These are phyloP conservation scores for Alternaria rosae DNA, from an alignment of 2,329 filamentous ascomycete genomes.

Conservation along the genomic window DNA sequence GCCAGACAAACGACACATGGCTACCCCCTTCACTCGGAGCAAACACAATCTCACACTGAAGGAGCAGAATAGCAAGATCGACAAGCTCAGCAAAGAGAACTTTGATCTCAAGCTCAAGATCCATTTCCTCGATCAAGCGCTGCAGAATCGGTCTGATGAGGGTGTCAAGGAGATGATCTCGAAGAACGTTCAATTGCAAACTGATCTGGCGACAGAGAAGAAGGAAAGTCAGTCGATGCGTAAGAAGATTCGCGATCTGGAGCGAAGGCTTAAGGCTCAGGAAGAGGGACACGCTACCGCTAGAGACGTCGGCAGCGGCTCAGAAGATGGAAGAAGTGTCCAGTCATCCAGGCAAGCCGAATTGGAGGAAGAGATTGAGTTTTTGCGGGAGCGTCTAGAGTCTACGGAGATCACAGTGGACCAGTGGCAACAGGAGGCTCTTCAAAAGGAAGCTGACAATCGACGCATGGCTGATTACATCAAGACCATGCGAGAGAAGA, in stretches of 20 bases:
- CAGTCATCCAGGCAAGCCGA: conserved; percentile 67
- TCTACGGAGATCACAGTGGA: conserved; percentile 86
- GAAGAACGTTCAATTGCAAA: conserved; percentile 95
- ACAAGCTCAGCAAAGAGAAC: conserved; percentile 95
- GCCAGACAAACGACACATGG: conserved; percentile 63
- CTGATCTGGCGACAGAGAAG: conserved; percentile 84
- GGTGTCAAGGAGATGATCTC: conserved; percentile 98
- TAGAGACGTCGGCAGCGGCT: conserved; percentile 53
- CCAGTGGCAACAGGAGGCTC: conserved; percentile 76
- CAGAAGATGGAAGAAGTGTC: conserved; percentile 63
- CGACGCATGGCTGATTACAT: conserved; percentile 84
- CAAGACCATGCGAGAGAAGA: conserved; percentile 64
- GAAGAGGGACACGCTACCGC: conserved; percentile 58
- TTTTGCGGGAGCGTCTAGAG: conserved; percentile 84
- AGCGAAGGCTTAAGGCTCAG: conserved; percentile 74
- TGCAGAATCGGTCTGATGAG: conserved; percentile 93
- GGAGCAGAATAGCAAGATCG: conserved; percentile 97
- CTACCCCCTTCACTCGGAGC: conserved; percentile 48
- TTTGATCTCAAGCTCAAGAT: conserved; percentile 98
- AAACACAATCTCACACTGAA: conserved; percentile 77
- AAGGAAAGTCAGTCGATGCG: conserved; percentile 88
- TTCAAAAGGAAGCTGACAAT: conserved; percentile 84
- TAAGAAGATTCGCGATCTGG: conserved; percentile 82
- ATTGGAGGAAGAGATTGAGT: conserved; percentile 84
- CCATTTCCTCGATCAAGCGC: conserved; percentile 91